Evolutionary conservation across 2,329 filamentous ascomycete genomes (phyloP), one percentile per base, ranked within the genome.

Genomic region (Clonostachys solani): DNA sequence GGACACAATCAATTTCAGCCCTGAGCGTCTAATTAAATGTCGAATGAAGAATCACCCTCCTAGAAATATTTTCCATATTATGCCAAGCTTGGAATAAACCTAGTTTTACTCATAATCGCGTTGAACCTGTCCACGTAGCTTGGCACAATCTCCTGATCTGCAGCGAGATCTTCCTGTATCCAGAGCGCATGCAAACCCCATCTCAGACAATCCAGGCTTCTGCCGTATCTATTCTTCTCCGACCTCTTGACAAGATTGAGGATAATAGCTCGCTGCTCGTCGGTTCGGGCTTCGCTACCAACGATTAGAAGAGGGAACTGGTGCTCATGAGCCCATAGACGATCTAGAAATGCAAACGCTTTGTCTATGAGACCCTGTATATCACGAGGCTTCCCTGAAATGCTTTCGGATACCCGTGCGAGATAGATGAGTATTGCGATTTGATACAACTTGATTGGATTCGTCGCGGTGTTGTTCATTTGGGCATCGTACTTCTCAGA

Each of bases 141-240:
- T 18, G 54, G 37, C 23, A 29, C 23, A 29, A 29, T 29, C 23
- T 29, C 23, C 34, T 50, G 48, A 13, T 53, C 51, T 13, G 47
- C 40, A 2, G 45, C 48, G 1, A 69, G 52, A 42, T 69, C 65
- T 5, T 64, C 56, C 41, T 68, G 66, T 4, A 60, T 56, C 66
- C 65, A 69, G 3, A 63, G 34, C 0, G 56, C 53, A 38, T 64
- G 46, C 1, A 68, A 12, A 5, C 66, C 18, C 1, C 42, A n/a
- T 36, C 51, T 56, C 1, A 56, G 40, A 5, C 55, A 47, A 2
- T 55, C 48, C 4, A 61, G 52, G 3, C 53, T 56, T 6, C 60
- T 47, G 2, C 54, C 56, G 1, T 48, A 46, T 8, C n/a, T n/a
- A 0, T 40, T 48, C 0, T 45, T 42, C 8, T 58, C 54, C 1